Conservation (phyloP, 345 rosid species). For the Dipteronia dyeriana region DNA sequence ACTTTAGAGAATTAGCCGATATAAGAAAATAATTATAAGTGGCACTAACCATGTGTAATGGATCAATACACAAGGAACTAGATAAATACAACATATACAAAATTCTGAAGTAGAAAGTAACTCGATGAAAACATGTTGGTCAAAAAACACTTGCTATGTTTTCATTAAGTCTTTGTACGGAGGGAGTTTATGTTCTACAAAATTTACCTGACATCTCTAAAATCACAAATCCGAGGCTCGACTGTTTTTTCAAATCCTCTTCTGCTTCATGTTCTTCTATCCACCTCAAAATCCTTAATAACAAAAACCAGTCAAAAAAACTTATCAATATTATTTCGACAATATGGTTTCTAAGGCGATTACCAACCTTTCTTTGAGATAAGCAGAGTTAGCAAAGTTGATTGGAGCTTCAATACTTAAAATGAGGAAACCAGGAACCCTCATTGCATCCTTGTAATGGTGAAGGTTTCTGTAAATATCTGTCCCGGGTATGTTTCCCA, state of each 20-base stretch:
- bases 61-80: too few relatives aligned
- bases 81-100: not conserved
- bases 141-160: too few relatives aligned
- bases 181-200: not conserved
- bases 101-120: not conserved
- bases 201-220: conserved; percentile 74
- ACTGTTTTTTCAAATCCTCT: conserved; percentile 49
- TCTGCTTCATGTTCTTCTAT: conserved; percentile 72
- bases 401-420: conserved; percentile 80
- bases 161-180: too few relatives aligned
- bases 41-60: too few relatives aligned
- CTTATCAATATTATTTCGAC: too few relatives aligned
- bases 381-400: conserved; percentile 82
- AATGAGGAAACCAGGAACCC: conserved; percentile 74
- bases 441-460: conserved; percentile 76
- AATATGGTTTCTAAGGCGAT: not conserved
- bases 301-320: not conserved
- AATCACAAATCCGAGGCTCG: conserved; percentile 57
- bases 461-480: conserved; percentile 63
- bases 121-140: not conserved
- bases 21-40: too few relatives aligned
- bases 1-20: not conserved
- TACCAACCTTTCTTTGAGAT: conserved; percentile 80
- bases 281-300: conserved; percentile 73
- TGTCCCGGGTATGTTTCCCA: conserved; percentile 85